Percentiles rank a stretch among this genome's conserved stretches.
These are phyloP conservation scores for Blastocystis sp. DNA, from an alignment of 352 stramenopile genomes.

Conservation along the genomic window DNA sequence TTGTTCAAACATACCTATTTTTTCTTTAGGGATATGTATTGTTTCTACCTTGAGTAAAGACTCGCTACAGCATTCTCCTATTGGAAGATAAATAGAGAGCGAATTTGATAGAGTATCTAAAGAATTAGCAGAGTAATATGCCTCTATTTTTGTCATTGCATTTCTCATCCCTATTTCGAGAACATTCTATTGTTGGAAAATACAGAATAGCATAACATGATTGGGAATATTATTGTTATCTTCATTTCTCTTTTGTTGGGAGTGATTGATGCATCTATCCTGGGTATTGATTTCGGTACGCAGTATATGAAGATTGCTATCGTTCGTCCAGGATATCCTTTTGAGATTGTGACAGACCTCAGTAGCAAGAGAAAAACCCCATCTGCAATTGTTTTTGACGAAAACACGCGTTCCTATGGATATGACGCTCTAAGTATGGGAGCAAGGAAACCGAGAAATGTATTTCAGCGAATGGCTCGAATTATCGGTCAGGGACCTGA, in stretches of 20 bases:
- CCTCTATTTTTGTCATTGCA: background rate
- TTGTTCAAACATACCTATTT: too few relatives aligned
- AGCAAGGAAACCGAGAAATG: constrained; percentile 79
- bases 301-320: constrained; percentile 85
- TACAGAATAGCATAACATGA: background rate
- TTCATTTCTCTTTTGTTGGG: background rate
- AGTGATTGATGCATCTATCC: constrained; percentile 61
- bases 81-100: too few relatives aligned
- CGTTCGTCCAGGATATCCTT: constrained; percentile 83
- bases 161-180: constrained; percentile 53
- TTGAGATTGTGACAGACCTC: constrained; percentile 89
- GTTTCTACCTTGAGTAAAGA: too few relatives aligned
- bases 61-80: too few relatives aligned
- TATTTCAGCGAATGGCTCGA: constrained; percentile 71
- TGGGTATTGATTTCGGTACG: constrained; percentile 85
- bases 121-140: too few relatives aligned
- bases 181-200: constrained; percentile 16
- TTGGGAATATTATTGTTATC: background rate
- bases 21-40: too few relatives aligned
- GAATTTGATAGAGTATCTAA: too few relatives aligned
- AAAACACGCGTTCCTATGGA: constrained; percentile 85
- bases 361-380: constrained; percentile 96
- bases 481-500: constrained; percentile 81
- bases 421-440: constrained; percentile 83
- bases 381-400: constrained; percentile 81